Evolutionary conservation across 805 yeast species (phyloP).

Genomic region (Cyberlindnera japonica): DNA sequence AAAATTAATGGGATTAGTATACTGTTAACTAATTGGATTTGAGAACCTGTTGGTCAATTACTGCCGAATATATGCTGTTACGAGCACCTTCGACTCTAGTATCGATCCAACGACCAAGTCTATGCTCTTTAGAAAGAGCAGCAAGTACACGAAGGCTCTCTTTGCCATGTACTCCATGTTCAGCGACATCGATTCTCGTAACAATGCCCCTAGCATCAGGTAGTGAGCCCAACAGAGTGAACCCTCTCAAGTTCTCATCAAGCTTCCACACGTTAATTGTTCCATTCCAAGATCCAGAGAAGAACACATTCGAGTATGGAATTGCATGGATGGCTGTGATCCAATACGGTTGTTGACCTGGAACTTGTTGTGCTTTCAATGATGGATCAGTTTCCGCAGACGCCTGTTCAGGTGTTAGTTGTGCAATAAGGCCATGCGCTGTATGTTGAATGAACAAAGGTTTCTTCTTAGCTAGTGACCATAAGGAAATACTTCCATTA

Average conservation of each 20-base stretch:
- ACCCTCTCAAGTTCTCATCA: conserved; percentile 57
- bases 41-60: conserved; percentile 37
- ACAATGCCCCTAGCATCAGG: conserved; percentile 66
- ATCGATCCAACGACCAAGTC: conserved; percentile 81
- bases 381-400: conserved; percentile 45
- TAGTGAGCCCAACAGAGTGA: conserved; percentile 54
- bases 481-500: conserved; percentile 83
- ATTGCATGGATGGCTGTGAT: conserved; percentile 78
- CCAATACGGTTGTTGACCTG: conserved; percentile 76
- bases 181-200: conserved; percentile 55
- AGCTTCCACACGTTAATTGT: conserved; percentile 74
- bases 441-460: conserved; percentile 65
- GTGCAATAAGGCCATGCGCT: conserved; percentile 72
- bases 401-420: conserved; percentile 45
- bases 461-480: conserved; percentile 90
- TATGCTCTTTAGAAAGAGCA: conserved; percentile 77
- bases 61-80: conserved; percentile 64
- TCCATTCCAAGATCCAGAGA: conserved; percentile 90
- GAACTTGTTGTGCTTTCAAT: conserved; percentile 47
- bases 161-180: conserved; percentile 48
- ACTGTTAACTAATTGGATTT: too few relatives aligned
- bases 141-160: conserved; percentile 57
- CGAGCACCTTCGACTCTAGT: conserved; percentile 56
- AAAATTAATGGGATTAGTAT: too few relatives aligned
- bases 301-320: conserved; percentile 79